Evolutionary conservation across 1,284 basidiomycete species (phyloP).

Genomic region (Lignosus rhinocerotis): DNA sequence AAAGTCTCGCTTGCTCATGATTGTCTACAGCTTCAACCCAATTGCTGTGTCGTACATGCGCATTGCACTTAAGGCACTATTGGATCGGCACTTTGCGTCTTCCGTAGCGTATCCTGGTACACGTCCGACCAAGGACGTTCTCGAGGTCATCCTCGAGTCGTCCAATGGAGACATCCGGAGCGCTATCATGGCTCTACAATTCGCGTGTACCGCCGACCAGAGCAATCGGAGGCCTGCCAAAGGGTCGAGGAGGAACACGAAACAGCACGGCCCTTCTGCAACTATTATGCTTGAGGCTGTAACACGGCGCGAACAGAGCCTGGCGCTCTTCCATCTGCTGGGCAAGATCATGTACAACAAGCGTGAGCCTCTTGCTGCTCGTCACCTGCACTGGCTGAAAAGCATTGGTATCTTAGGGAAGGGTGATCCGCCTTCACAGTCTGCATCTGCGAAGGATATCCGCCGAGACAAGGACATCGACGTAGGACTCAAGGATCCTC

Average conservation of each 20-base stretch:
- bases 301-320: conserved; percentile 80
- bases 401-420: conserved; percentile 51
- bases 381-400: background rate
- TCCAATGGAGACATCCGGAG: conserved; percentile 90
- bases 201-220: conserved; percentile 46
- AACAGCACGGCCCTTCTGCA: conserved; percentile 18
- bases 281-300: conserved; percentile 63
- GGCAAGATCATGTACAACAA: conserved; percentile 97
- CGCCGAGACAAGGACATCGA: conserved; percentile 60
- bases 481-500: conserved; percentile 48
- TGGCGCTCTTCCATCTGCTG: conserved; percentile 90
- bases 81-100: conserved; percentile 49
- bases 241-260: conserved; percentile 17
- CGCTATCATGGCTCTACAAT: conserved; percentile 91
- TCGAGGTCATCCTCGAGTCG: conserved; percentile 77
- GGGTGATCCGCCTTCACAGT: conserved; percentile 59
- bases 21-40: conserved; percentile 66
- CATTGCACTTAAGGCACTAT: conserved; percentile 72
- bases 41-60: conserved; percentile 85
- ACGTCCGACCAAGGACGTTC: conserved; percentile 58
- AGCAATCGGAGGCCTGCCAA: background rate
- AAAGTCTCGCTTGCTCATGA: background rate
- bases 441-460: conserved; percentile 54
- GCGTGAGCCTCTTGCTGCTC: conserved; percentile 48
- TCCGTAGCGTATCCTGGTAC: conserved; percentile 22